Evolutionary conservation across 495 filamentous ascomycete genomes (phyloP).

Genomic region (Penicillium subrubescens): DNA sequence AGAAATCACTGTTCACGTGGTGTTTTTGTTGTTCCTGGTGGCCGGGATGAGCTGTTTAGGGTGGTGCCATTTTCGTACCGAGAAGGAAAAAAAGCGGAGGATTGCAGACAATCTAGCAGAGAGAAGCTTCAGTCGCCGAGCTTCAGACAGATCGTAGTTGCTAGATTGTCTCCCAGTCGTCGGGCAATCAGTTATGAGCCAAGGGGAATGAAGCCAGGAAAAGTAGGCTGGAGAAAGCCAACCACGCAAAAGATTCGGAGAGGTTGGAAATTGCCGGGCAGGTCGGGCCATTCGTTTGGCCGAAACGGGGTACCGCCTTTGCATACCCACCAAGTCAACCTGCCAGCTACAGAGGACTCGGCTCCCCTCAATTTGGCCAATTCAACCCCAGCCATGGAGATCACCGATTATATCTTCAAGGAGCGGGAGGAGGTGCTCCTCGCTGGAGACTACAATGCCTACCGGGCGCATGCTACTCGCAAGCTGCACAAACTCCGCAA

Average conservation of each 20-base stretch:
- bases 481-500: slow-evolving; percentile 82
- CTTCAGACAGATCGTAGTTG: background rate
- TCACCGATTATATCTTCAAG: slow-evolving; percentile 80
- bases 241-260: slow-evolving; percentile 27
- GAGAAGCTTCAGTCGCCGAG: slow-evolving; percentile 1
- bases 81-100: slow-evolving; percentile 10
- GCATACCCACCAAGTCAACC: slow-evolving; percentile 26
- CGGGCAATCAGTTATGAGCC: background rate
- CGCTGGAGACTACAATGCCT: slow-evolving; percentile 85
- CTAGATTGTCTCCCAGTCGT: background rate
- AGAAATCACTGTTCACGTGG: slow-evolving; percentile 10
- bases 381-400: slow-evolving; percentile 66
- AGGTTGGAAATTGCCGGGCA: slow-evolving; percentile 34
- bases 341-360: slow-evolving; percentile 11
- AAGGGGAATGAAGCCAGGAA: background rate
- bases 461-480: slow-evolving; percentile 76
- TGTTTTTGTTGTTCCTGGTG: background rate
- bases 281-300: slow-evolving; percentile 42
- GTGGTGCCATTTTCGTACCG: slow-evolving; percentile 26
- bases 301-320: slow-evolving; percentile 41
- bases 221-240: background rate
- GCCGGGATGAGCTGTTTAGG: slow-evolving; percentile 21
- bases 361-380: slow-evolving; percentile 12
- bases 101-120: slow-evolving; percentile 7
- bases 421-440: slow-evolving; percentile 79